Conservation (phyloP, 2,329 filamentous ascomycete genomes). For the Xylaria digitata region DNA sequence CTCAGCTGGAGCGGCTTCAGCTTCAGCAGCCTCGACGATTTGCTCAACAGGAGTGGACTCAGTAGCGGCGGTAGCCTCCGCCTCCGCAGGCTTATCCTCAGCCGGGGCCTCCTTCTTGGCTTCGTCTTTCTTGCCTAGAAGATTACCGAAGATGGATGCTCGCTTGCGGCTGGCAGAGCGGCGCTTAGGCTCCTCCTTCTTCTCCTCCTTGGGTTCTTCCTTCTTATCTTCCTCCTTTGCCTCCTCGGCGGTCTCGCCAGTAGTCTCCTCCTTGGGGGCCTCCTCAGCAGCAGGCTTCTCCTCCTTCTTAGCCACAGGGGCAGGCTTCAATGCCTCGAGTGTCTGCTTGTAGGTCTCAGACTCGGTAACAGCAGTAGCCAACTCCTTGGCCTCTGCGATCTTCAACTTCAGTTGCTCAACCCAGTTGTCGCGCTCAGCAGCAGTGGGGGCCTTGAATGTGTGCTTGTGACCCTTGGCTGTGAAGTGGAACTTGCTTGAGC, state of each 20-base stretch:
- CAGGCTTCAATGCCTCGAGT: conserved; percentile 74
- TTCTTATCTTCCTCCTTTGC: conserved; percentile 57
- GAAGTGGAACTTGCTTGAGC: conserved; percentile 85
- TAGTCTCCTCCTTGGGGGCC: conserved; percentile 48
- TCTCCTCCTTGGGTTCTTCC: conserved; percentile 57
- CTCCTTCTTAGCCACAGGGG: conserved; percentile 57
- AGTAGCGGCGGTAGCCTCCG: conserved; percentile 45
- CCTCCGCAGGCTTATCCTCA: conserved; percentile 55
- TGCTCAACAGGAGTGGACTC: conserved; percentile 48
- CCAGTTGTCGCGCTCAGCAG: conserved; percentile 92
- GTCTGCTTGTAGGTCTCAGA: conserved; percentile 90
- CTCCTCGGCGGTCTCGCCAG: conserved; percentile 54
- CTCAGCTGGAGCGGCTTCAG: conserved; percentile 49
- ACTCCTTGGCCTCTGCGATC: conserved; percentile 85
- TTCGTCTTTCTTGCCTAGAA: conserved; percentile 68
- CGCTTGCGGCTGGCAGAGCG: conserved; percentile 75
- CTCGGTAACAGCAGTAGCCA: conserved; percentile 77
- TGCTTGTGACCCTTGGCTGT: conserved; percentile 90
- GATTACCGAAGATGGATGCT: conserved; percentile 69
- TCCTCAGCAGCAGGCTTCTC: conserved; percentile 54
- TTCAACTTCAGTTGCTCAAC: conserved; percentile 84
- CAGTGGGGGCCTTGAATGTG: conserved; percentile 83
- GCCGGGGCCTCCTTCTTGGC: conserved; percentile 51
- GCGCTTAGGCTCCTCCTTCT: conserved; percentile 70
- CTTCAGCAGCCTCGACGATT: conserved; percentile 44